Evolutionary conservation across 495 filamentous ascomycete species (phyloP), one percentile per base, ranked within the genome.

Genomic region (Parathielavia hyrcaniae): DNA sequence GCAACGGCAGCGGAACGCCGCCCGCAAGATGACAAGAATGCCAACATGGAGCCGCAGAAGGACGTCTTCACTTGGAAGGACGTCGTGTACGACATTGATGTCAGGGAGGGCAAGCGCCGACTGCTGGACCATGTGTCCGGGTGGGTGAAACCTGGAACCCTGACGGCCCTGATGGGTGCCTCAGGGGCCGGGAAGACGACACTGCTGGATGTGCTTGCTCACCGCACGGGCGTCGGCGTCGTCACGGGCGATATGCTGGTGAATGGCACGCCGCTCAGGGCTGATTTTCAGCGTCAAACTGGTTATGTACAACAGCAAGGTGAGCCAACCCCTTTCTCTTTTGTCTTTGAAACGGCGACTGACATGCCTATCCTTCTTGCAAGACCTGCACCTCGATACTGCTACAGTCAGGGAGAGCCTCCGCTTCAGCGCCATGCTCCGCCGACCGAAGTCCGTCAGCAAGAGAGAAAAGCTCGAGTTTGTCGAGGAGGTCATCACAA

Each of bases 241-340:
- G 76, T 91, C 44, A 82, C 77, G 20, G 90, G 90, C 10, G 82
- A 89, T 45, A 88, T 90, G 78, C 69, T 89, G 0, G 83, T 95
- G 5, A 83, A 91, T 59, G 88, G 86, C 0, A 75, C 75, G 13
- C 81, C 76, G 26, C 80, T 84, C 10, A 86, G 87, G 51, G 75
- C 79, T 8, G 84, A 83, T 3, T 93, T 95, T 71, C 87, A 90
- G 62, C 82, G 90, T 2, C 87, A 89, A 69, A 91, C 87, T 1
- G 90, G 90, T 16, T 95, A 95, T 65, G 91, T 90, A 16, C 88
- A 96, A 66, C 91, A 96, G 65, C 87, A 95, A 67, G 90, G 90
- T 73, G 73, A 81, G 65, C 41, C n/a, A n/a, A n/a, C 34, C 40
- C 13, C 1, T 53, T 40, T 6, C 0, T 5, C 34, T 13, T 23